Base-by-base conservation (phyloP, 805 yeast genomes). In the Starmerella vitae region DNA sequence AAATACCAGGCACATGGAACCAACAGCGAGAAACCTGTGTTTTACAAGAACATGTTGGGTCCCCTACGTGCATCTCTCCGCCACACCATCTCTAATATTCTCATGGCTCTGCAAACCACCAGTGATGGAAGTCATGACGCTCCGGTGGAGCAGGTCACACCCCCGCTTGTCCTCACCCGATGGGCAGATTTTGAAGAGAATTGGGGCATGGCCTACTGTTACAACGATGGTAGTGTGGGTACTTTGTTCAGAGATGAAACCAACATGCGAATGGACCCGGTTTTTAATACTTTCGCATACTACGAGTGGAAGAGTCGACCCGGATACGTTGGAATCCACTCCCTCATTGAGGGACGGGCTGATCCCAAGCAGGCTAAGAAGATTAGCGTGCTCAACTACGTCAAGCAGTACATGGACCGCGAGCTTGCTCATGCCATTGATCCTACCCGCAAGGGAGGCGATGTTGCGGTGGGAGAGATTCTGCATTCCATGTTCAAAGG, bases 121-220 rank as follows among this genome's bases (percentile, higher is more conserved):
- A 12, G 9, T 6, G 13, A n/a, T 5, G 29, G 28, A 5, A 33
- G 33, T 14, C 22, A 33, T 3, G 20, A 25, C 30, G 12, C 35
- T 5, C 37, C 33, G 20, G 37, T 15, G 15, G 31, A 30, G 28
- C 27, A 34, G 18, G 41, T 42, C 12, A 37, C 34, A 6, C 45
- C 42, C 12, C 49, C 49, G 10, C 19, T 27, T 12, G 38, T 46
- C n/a, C 37, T 46, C 6, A 80, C 93, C 44, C 86, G 88, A 57
- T 91, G 99, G 99, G 97, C 93, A 21, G 99, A 91, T 58, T 91
- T 88, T 58, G 80, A 95, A 20, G 85, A 86, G 62, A 84, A 80
- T 58, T 93, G 88, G 60, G 98, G 98, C 1, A 78, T 91, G 55
- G 82, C 95, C 4, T 91, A 88, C 58, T 94, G 91, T 56, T 64